Evolutionary conservation across 306 rosid species (phyloP).

Genomic region (Dalbergia cultrata): DNA sequence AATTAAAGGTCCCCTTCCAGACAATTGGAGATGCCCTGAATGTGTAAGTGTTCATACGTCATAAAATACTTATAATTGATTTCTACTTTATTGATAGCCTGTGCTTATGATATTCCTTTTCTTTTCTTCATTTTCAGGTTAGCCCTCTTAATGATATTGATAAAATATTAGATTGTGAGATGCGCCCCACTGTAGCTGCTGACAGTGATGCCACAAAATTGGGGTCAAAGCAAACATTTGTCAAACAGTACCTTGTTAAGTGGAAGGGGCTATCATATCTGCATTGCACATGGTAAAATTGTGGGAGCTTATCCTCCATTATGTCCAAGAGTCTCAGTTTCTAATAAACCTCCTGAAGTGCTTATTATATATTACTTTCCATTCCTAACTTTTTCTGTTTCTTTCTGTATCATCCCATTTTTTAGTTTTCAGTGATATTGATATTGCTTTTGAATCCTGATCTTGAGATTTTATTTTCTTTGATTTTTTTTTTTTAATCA

Average conservation of each 20-base stretch:
- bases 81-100: constrained; percentile 39
- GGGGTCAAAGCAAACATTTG: constrained; percentile 86
- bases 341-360: constrained; percentile 36
- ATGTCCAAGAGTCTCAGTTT: constrained; percentile 30
- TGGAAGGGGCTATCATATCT: constrained; percentile 96
- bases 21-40: constrained; percentile 96
- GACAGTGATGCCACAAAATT: constrained; percentile 77
- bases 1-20: constrained; percentile 68
- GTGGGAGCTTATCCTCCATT: constrained; percentile 35
- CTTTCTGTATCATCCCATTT: constrained; percentile 23
- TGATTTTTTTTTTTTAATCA: constrained; percentile 30
- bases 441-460: constrained; percentile 7
- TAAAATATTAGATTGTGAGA: constrained; percentile 89
- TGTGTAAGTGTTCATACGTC: constrained; percentile 71
- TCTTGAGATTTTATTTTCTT: constrained; percentile 25
- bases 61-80: constrained; percentile 32
- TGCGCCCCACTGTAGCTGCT: constrained; percentile 90
- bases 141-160: constrained; percentile 95
- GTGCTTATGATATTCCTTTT: constrained; percentile 20
- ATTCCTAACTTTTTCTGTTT: constrained; percentile 16
- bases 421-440: neutral
- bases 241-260: constrained; percentile 97
- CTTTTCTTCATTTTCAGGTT: constrained; percentile 68
- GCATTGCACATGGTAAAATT: constrained; percentile 90
- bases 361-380: constrained; percentile 34